phyloP scores from a whole-genome alignment of 1,284 basidiomycete species.

The Veloboletus limbatus region DNA sequence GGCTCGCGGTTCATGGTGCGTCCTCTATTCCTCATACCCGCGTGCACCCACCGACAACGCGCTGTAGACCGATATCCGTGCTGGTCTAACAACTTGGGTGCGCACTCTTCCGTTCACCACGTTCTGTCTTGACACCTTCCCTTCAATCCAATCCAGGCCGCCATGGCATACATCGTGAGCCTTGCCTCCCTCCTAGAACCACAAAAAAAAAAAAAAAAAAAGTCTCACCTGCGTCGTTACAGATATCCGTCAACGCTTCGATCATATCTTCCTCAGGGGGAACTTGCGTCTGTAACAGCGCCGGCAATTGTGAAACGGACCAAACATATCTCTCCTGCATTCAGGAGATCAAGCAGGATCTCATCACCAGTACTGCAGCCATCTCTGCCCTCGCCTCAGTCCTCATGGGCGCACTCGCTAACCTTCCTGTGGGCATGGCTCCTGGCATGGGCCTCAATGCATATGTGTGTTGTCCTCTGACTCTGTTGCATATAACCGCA shows the following conservation, averaged over 20 bases:
- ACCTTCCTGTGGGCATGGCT: slow-evolving; percentile 80
- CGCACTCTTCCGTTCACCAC: slow-evolving; percentile 20
- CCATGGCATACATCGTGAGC: slow-evolving; percentile 67
- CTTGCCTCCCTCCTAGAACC: background rate
- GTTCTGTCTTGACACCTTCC: slow-evolving; percentile 7
- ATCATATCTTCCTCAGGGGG: slow-evolving; percentile 79
- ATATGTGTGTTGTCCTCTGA: slow-evolving; percentile 51
- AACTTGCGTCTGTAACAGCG: slow-evolving; percentile 69
- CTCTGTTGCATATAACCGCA: background rate
- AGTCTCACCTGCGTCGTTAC: background rate
- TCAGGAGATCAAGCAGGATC: slow-evolving; percentile 64
- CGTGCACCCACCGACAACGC: slow-evolving; percentile 7
- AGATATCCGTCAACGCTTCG: slow-evolving; percentile 84
- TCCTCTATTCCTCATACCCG: slow-evolving; percentile 6
- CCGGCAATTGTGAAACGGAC: slow-evolving; percentile 56
- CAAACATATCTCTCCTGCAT: slow-evolving; percentile 63
- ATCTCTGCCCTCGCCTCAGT: slow-evolving; percentile 73
- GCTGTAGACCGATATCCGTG: slow-evolving; percentile 71
- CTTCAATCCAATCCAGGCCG: slow-evolving; percentile 40
- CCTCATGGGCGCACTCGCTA: slow-evolving; percentile 83
- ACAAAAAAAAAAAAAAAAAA: background rate
- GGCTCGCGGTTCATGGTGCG: slow-evolving; percentile 75
- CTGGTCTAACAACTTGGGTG: slow-evolving; percentile 82
- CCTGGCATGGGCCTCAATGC: slow-evolving; percentile 83
- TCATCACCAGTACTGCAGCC: slow-evolving; percentile 78